Base-by-base conservation (phyloP, 306 rosid genomes). In the Sophora flavescens region DNA sequence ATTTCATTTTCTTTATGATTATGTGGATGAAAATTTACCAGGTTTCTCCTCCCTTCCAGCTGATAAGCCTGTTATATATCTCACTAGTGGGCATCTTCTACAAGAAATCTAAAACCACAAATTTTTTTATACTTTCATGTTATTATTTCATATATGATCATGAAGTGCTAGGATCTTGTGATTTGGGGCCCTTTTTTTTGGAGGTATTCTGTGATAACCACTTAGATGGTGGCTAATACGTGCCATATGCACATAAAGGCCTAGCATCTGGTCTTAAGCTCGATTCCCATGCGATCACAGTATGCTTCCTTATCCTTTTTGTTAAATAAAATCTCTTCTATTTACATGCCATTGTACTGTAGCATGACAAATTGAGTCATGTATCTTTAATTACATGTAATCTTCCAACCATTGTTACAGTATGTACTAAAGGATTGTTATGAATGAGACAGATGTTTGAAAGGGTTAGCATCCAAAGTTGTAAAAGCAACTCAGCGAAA, bases 131-230 rank as follows among this genome's bases (percentile, higher is more conserved):
- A 15, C 42, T 38, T 47, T 12, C 30, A 17, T 45, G 14, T 36
- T 47, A 42, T 48, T 39, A 33, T 59, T 15, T 66, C 4, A 48
- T 56, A 54, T 44, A 36, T 60, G 50, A 58, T 59, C 65, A 70
- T 45, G 26, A 77, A 36, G 44, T 80, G 70, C 45, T 54, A 47
- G 62, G 56, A 60, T 10, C 8, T 68, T 18, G 63, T 70, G 18
- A 64, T 76, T 62, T 30, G 57, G 57, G 17, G 50, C 2, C 39
- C n/a, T 12, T 68, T 16, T 16, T 79, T 60, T 72, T 84, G 80
- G 80, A 94, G 98, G 96, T 94, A 50, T 91, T 91, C 76, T 94
- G 97, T 81, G 97, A 94, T 86, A 94, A 94, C 93, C 91, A 90
- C 85, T 84, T 94, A 59, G 98, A 94, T 74, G 98, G 98, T 28